Evolutionary conservation across 768 basidiomycete species (phyloP).

Genomic region (Suillus bovinus): DNA sequence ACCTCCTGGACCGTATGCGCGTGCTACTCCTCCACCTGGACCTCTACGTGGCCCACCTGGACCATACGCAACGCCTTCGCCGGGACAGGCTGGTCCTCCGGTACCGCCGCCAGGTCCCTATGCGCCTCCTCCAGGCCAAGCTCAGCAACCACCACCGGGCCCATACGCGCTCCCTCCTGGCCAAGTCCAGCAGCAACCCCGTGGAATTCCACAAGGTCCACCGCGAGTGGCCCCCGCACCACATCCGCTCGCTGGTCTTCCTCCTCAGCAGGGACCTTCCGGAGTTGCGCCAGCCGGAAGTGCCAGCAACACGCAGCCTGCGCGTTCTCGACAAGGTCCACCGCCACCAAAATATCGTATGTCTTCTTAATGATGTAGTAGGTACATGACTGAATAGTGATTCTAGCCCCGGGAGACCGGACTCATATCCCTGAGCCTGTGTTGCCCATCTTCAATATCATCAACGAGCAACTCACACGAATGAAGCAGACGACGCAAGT

Average conservation of each 20-base stretch:
- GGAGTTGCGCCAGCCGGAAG: constrained; percentile 26
- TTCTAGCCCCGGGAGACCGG: constrained; percentile 82
- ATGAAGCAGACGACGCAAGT: constrained; percentile 80
- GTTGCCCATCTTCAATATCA: constrained; percentile 62
- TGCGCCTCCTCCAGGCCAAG: constrained; percentile 16
- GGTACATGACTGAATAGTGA: constrained; percentile 9
- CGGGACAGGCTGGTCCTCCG: constrained; percentile 16
- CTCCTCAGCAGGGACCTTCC: constrained; percentile 32
- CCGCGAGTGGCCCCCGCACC: constrained; percentile 25
- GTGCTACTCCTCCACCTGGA: constrained; percentile 44
- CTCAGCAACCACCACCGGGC: constrained; percentile 26
- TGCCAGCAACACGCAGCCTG: constrained; percentile 29
- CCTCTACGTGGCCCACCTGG: constrained; percentile 29
- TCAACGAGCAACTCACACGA: constrained; percentile 61
- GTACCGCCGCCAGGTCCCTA: constrained; percentile 25
- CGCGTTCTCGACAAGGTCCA: constrained; percentile 38
- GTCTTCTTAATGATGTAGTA: constrained; percentile 27
- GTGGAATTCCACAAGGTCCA: constrained; percentile 30
- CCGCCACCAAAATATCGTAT: constrained; percentile 60
- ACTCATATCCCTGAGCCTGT: constrained; percentile 83
- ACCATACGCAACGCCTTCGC: constrained; percentile 25
- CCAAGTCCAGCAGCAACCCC: constrained; percentile 29
- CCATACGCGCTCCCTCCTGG: constrained; percentile 31
- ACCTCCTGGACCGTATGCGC: constrained; percentile 36
- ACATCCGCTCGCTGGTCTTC: constrained; percentile 29